Percentiles rank a stretch among this genome's conserved stretches.
Evolutionary conservation across 352 stramenopile species (phyloP).

Genomic region (Phytophthora crassamura): DNA sequence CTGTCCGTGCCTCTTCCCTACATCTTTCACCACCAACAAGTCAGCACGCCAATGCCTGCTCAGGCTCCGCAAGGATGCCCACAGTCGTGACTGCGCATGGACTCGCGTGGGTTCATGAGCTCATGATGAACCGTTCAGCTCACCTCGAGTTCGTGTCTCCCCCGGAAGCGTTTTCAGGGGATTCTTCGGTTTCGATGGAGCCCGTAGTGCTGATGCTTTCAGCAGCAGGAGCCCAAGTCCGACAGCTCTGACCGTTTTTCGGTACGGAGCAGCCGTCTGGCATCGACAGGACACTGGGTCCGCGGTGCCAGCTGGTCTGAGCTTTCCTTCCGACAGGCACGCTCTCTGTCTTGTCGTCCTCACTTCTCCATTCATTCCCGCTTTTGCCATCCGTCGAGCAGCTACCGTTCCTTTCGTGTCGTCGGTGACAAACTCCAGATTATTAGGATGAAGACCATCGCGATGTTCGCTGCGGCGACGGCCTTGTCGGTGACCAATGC

Average conservation of each 20-base stretch:
- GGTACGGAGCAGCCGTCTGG: background rate
- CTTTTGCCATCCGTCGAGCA: constrained; percentile 34
- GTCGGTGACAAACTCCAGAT: background rate
- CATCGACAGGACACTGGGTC: constrained; percentile 23
- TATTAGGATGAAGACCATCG: constrained; percentile 20
- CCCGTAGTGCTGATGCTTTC: too few relatives aligned
- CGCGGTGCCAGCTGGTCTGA: constrained; percentile 20
- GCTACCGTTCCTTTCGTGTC: constrained; percentile 18
- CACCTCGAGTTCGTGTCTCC: constrained; percentile 2
- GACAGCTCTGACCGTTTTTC: too few relatives aligned
- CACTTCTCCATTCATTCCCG: constrained; percentile 25
- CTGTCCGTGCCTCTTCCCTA: constrained; percentile 1
- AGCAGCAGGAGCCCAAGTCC: too few relatives aligned
- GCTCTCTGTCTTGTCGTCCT: constrained; percentile 18
- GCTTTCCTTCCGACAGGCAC: constrained; percentile 15
- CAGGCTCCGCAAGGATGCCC: too few relatives aligned
- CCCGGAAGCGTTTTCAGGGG: constrained; percentile 6
- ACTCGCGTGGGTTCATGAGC: constrained; percentile 21
- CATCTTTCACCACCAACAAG: constrained; percentile 4
- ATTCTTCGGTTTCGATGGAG: constrained; percentile 13
- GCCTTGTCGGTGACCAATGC: constrained; percentile 17
- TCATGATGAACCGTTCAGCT: background rate
- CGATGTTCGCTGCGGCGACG: constrained; percentile 11
- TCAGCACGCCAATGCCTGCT: too few relatives aligned
- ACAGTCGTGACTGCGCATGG: constrained; percentile 27